Evolutionary conservation across 805 yeast genomes (phyloP).

Genomic region (Myxozyma melibiosi): DNA sequence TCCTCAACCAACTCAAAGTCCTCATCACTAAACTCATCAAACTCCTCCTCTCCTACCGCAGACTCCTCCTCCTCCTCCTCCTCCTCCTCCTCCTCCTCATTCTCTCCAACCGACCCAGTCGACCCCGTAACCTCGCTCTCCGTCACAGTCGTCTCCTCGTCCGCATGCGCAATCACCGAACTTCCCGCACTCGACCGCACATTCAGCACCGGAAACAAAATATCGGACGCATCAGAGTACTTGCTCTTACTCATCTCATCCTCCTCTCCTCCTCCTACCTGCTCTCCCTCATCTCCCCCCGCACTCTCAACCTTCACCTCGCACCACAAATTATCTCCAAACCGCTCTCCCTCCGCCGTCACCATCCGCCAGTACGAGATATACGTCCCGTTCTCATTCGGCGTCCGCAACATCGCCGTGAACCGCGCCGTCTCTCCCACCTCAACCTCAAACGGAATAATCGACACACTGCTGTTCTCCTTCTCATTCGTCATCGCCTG

Average conservation of each 20-base stretch:
- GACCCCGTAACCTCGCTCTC: conserved; percentile 8
- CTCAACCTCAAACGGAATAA: conserved; percentile 14
- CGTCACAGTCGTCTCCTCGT: conserved; percentile 8
- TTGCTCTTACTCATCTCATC: conserved; percentile 28
- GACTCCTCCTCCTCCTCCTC: neutral
- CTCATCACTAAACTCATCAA: conserved; percentile 16
- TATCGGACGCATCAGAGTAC: conserved; percentile 29
- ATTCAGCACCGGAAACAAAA: conserved; percentile 26
- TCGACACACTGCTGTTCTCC: conserved; percentile 11
- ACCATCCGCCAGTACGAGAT: conserved; percentile 24
- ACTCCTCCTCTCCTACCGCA: conserved; percentile 6
- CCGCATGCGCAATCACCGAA: conserved; percentile 16
- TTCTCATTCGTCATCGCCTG: conserved; percentile 11
- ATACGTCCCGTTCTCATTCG: conserved; percentile 11
- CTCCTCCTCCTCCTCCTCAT: conserved; percentile 15
- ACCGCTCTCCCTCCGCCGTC: conserved; percentile 23
- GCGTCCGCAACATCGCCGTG: conserved; percentile 27
- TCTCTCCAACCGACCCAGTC: conserved; percentile 3
- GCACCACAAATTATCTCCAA: conserved; percentile 28
- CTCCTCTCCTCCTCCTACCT: conserved; percentile 9
- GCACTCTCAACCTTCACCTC: conserved; percentile 15
- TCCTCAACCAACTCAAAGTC: conserved; percentile 22
- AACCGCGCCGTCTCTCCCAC: conserved; percentile 28
- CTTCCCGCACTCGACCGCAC: conserved; percentile 7
- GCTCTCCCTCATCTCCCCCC: neutral